Evolutionary conservation across 352 stramenopile genomes (phyloP).

Genomic region (Phytophthora pseudosyringae): DNA sequence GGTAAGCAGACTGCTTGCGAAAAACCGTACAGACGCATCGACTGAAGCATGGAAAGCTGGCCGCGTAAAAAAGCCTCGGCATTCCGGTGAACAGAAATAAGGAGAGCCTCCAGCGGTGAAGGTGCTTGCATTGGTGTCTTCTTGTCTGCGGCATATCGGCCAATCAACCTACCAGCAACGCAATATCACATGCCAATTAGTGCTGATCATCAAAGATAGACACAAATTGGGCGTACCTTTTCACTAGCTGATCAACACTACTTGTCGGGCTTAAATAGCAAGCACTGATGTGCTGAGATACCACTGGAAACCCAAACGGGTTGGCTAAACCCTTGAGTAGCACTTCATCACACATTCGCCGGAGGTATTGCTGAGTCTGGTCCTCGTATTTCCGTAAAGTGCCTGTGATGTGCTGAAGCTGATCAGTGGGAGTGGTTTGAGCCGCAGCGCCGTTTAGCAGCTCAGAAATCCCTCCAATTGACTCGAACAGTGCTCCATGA

Average conservation of each 20-base stretch:
- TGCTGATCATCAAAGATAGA: background rate
- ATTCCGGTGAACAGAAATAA: conserved; percentile 75
- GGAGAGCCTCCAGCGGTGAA: conserved; percentile 65
- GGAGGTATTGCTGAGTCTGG: conserved; percentile 61
- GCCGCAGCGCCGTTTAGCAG: conserved; percentile 59
- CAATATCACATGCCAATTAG: conserved; percentile 16
- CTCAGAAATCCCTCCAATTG: conserved; percentile 75
- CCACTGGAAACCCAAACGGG: conserved; percentile 77
- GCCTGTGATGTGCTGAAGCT: conserved; percentile 41
- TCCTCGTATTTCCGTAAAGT: conserved; percentile 60
- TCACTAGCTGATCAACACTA: conserved; percentile 67
- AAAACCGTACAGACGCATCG: conserved; percentile 70
- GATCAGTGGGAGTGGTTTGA: conserved; percentile 31
- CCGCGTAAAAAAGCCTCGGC: conserved; percentile 78
- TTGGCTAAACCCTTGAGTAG: conserved; percentile 76
- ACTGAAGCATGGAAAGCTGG: conserved; percentile 72
- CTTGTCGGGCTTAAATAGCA: conserved; percentile 77
- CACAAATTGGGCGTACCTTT: conserved; percentile 45
- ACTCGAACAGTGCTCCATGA: conserved; percentile 85
- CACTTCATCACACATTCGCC: conserved; percentile 73
- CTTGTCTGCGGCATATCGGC: conserved; percentile 59
- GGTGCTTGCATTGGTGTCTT: conserved; percentile 46
- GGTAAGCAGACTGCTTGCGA: conserved; percentile 55
- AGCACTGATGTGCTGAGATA: conserved; percentile 78
- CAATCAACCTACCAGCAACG: conserved; percentile 51